Conservation (phyloP, 768 basidiomycete species). For the Amanita thiersii region DNA sequence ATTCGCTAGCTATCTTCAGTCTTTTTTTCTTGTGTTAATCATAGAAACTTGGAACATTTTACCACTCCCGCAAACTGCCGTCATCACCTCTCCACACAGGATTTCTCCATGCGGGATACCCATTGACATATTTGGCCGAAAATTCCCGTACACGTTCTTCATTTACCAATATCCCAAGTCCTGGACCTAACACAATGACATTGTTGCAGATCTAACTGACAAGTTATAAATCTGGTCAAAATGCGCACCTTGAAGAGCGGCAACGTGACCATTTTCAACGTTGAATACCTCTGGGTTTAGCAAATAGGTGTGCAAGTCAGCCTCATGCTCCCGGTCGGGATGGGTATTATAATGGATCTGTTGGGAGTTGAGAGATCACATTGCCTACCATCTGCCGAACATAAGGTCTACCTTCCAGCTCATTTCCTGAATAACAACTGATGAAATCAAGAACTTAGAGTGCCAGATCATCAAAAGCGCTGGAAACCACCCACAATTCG, state of each 20-base stretch:
- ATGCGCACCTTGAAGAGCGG: slow-evolving; percentile 29
- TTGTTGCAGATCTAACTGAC: background rate
- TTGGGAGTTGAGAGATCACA: background rate
- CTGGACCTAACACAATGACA: slow-evolving; percentile 30
- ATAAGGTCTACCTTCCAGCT: slow-evolving; percentile 44
- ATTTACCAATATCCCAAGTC: slow-evolving; percentile 56
- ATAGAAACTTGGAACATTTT: too few relatives aligned
- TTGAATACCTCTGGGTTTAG: slow-evolving; percentile 41
- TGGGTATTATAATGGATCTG: slow-evolving; percentile 61
- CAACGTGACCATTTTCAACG: slow-evolving; percentile 43
- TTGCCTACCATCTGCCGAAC: too few relatives aligned
- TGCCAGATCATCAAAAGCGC: background rate
- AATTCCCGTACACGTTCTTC: slow-evolving; percentile 40
- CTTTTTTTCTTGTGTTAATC: too few relatives aligned
- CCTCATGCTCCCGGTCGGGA: slow-evolving; percentile 18
- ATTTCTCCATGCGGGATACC: slow-evolving; percentile 43
- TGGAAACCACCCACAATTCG: slow-evolving; percentile 40
- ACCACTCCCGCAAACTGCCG: slow-evolving; percentile 50
- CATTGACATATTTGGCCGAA: slow-evolving; percentile 24
- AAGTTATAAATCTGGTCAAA: background rate
- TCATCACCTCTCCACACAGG: slow-evolving; percentile 50
- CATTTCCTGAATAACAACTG: slow-evolving; percentile 61
- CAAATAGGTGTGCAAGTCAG: slow-evolving; percentile 58
- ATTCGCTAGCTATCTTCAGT: too few relatives aligned
- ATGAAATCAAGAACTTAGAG: slow-evolving; percentile 4